These are phyloP conservation scores for Floccularia luteovirens DNA, from an alignment of 768 basidiomycete genomes.

Conservation along the genomic window DNA sequence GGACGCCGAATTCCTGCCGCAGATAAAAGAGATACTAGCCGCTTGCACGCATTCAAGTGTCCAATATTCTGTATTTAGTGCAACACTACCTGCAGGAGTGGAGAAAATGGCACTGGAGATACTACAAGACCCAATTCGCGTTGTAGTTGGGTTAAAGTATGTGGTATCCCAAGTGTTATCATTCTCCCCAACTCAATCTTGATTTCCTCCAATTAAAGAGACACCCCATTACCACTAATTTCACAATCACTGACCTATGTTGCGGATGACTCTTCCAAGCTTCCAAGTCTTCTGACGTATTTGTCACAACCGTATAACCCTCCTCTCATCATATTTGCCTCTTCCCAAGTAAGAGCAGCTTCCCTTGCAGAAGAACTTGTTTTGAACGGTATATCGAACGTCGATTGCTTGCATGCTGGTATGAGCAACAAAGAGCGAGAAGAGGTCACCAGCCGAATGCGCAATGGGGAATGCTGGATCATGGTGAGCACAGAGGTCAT, in stretches of 20 bases:
- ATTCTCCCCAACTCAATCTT: slow-evolving; percentile 3
- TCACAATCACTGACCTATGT: slow-evolving; percentile 86
- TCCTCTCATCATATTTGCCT: slow-evolving; percentile 87
- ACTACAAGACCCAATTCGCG: slow-evolving; percentile 78
- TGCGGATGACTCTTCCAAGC: slow-evolving; percentile 89
- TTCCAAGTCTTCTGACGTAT: slow-evolving; percentile 79
- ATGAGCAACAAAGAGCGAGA: slow-evolving; percentile 85
- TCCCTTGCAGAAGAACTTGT: slow-evolving; percentile 78
- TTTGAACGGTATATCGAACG: slow-evolving; percentile 69
- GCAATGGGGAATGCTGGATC: slow-evolving; percentile 87
- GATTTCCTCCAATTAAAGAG: slow-evolving; percentile 47
- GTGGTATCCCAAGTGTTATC: slow-evolving; percentile 17
- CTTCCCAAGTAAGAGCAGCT: slow-evolving; percentile 78
- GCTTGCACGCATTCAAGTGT: slow-evolving; percentile 62
- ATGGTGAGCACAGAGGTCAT: slow-evolving; percentile 96
- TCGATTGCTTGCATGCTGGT: slow-evolving; percentile 89
- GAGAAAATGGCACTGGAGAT: slow-evolving; percentile 86
- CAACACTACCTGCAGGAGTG: slow-evolving; percentile 83
- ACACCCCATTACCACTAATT: slow-evolving; percentile 91
- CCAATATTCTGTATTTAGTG: slow-evolving; percentile 90
- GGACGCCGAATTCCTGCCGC: slow-evolving; percentile 80
- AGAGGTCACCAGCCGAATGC: slow-evolving; percentile 78
- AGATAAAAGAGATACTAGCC: slow-evolving; percentile 81
- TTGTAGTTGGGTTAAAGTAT: slow-evolving; percentile 96
- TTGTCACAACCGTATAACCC: slow-evolving; percentile 81